A percentile compares a stretch with the other conserved stretches of the same genome.
Conservation (phyloP, 768 basidiomycete genomes). For the Tephrocybe sp. region DNA sequence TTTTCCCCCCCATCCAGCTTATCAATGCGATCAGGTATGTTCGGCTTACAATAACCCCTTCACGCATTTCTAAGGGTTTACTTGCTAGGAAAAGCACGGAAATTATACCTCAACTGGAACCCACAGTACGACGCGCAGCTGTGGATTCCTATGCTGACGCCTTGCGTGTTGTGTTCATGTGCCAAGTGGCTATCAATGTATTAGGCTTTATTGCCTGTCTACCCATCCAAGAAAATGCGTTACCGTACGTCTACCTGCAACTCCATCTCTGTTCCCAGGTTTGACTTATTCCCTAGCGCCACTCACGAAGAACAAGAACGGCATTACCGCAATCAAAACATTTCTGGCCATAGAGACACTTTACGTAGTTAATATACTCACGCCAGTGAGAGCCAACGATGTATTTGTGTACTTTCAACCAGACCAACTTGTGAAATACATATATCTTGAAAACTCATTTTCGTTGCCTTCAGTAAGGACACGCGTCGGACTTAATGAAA, state of each 20-base stretch:
- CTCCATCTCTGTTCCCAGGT: slow-evolving; percentile 2
- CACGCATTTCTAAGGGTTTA: background rate
- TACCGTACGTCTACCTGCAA: slow-evolving; percentile 38
- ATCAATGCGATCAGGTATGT: slow-evolving; percentile 67
- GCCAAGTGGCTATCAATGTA: slow-evolving; percentile 66
- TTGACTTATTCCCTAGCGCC: slow-evolving; percentile 36
- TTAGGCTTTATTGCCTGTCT: slow-evolving; percentile 65
- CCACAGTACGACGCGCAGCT: slow-evolving; percentile 54
- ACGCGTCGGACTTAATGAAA: too few relatives aligned
- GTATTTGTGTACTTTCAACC: slow-evolving; percentile 12
- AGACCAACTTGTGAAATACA: background rate
- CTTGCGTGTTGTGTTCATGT: slow-evolving; percentile 79
- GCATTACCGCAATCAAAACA: slow-evolving; percentile 43
- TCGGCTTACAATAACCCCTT: slow-evolving; percentile 7
- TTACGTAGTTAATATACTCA: slow-evolving; percentile 23
- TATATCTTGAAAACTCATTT: background rate
- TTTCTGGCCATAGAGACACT: slow-evolving; percentile 22
- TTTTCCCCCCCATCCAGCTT: slow-evolving; percentile 39
- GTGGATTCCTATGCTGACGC: slow-evolving; percentile 78
- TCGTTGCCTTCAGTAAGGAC: background rate
- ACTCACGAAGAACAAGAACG: slow-evolving; percentile 62
- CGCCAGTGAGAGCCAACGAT: slow-evolving; percentile 17
- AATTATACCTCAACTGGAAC: slow-evolving; percentile 65
- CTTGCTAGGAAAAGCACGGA: slow-evolving; percentile 60
- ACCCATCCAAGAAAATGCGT: slow-evolving; percentile 71